These are phyloP conservation scores for Blastobotrys capitulatus DNA, from an alignment of 1,139 yeast species.

Conservation along the genomic window DNA sequence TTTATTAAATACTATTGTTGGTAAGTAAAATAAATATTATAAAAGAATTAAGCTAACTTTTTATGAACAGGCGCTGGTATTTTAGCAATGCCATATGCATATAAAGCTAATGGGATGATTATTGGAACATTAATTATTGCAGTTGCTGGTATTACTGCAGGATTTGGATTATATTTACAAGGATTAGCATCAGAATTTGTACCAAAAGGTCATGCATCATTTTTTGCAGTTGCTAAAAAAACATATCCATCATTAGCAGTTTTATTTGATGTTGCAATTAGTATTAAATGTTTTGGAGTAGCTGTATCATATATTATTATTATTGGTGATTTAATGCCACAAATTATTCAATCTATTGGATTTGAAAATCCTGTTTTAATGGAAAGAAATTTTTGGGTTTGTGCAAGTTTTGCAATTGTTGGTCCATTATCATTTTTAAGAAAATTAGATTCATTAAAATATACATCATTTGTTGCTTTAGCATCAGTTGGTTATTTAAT, in stretches of 20 bases:
- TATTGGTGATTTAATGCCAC: slow-evolving; percentile 87
- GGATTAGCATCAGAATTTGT: slow-evolving; percentile 67
- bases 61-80: slow-evolving; percentile 68
- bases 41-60: background rate
- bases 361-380: slow-evolving; percentile 20
- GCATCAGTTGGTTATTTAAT: slow-evolving; percentile 74
- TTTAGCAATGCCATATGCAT: slow-evolving; percentile 87
- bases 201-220: slow-evolving; percentile 72
- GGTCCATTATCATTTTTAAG: slow-evolving; percentile 74
- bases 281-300: slow-evolving; percentile 90
- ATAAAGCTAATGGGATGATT: slow-evolving; percentile 74
- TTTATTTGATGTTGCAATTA: slow-evolving; percentile 80
- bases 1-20: slow-evolving; percentile 34
- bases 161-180: slow-evolving; percentile 74
- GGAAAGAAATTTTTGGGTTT: slow-evolving; percentile 54
- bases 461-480: slow-evolving; percentile 81
- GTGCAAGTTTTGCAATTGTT: slow-evolving; percentile 53
- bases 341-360: slow-evolving; percentile 28
- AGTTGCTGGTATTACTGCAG: slow-evolving; percentile 73
- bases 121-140: slow-evolving; percentile 61
- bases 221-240: slow-evolving; percentile 74
- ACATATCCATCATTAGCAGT: slow-evolving; percentile 83
- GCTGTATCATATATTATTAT: slow-evolving; percentile 83
- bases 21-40: background rate
- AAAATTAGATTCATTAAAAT: slow-evolving; percentile 76